Base-by-base conservation (phyloP, 2,329 filamentous ascomycete species). In the Beauveria australis region DNA sequence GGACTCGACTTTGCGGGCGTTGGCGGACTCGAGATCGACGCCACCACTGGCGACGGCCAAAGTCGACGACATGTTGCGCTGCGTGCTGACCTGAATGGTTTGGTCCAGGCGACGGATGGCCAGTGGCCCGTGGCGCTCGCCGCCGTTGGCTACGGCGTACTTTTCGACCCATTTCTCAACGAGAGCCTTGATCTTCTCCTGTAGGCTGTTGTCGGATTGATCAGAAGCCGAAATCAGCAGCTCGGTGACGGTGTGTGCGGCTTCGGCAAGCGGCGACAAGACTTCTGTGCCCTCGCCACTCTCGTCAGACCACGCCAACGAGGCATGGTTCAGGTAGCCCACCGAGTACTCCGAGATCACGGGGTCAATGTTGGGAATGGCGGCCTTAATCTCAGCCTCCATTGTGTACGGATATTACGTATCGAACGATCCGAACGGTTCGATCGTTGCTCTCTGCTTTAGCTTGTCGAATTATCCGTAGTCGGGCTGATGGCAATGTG, bases 51-150 rank as follows among this genome's bases (percentile, higher is more conserved):
- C 85, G 55, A 99, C 86, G 24, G 92, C 93, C 66, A 99, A 77
- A 3, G 94, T 99, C 6, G 94, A 96, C 37, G 94, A 99, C 78
- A 99, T 93, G 75, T 96, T 97, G 66, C 91, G 85, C 77, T 96
- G 91, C 28, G 92, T 87, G 73, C 91, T 91, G 69, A 99, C 93
- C 75, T 97, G 91, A 74, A 97, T 91, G 63, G 92, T 90, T 75
- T 97, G 92, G 70, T 97, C 94, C 22, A 99, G 85, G 69, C 91
- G 89, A 75, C 82, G 91, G 62, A 93, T 90, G 8, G 85, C 84
- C 22, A 91, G 89, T 10, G 89, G 89, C 67, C 88, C 84, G 70
- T 88, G 86, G 57, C 81, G 81, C 73, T 91, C 84, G 53, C 85
- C 81, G 61, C 86, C 89, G 77, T 91, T 88, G 61, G 85, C 84